Evolutionary conservation across 129 eudicot species (phyloP), one percentile per base, ranked within the genome.

Genomic region (Escallonia rubra): DNA sequence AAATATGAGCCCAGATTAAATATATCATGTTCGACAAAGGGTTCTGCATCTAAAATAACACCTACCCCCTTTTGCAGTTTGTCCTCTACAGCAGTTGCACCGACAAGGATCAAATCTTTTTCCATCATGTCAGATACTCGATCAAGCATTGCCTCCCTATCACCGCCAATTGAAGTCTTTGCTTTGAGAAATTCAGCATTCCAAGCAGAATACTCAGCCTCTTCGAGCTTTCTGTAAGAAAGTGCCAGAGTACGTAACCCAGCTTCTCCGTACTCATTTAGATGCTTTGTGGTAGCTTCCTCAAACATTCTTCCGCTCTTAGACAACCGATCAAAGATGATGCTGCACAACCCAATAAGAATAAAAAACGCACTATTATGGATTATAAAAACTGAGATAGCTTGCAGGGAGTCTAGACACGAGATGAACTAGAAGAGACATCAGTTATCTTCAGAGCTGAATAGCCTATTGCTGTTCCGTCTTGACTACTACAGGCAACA

Each of bases 51-150:
- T 41, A 59, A 12, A 2, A 68, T 40, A 43, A 60, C n/a, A 52
- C 61, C 68, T 86, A 94, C 99, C 82, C 99, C 99, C 59, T 73
- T 80, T 74, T 94, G 99, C 63, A 94, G 78, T 72, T 94, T 94
- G 80, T 94, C 99, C 78, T 94, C 99, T 23, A 94, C 96, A 13
- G 99, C 99, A 55, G 99, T 94, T 54, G 99, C 99, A 74, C 99
- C 99, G 34, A 94, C 83, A 75, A 94, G 97, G 66, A 87, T 85
- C 59, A 94, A 72, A 69, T 94, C 97, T 57, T 68, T 89, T 75
- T 94, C 99, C 80, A 94, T 82, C 83, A 78, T 59, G 66, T 94
- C 99, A 7, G 99, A 84, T 11, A 84, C 66, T 60, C 78, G 74
- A 61, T 94, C 99, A 65, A 94, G 96, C 91, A 76, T 82, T 11